Percentiles rank a stretch among this genome's conserved stretches.
Evolutionary conservation across 2,329 filamentous ascomycete species (phyloP).

Genomic region (Raffaelea arxii): DNA sequence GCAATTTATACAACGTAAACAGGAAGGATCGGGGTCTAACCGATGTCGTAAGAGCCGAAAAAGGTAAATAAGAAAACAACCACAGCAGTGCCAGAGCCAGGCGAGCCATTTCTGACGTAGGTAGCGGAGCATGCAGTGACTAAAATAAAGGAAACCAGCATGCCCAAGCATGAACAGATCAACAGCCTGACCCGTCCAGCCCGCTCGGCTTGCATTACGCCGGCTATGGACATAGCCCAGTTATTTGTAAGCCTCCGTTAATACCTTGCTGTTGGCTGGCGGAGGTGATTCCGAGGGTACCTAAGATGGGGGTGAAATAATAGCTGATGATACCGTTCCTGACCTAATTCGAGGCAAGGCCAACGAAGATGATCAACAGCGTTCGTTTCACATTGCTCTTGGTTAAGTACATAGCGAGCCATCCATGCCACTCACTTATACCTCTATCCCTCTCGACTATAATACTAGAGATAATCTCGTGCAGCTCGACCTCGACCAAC

Average conservation of each 20-base stretch:
- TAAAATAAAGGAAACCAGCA: too few species aligned
- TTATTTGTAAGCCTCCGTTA: too few species aligned
- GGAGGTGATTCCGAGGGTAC: slow-evolving; percentile 27
- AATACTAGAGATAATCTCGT: slow-evolving; percentile 40
- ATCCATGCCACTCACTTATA: neutral
- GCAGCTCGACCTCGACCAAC: slow-evolving; percentile 45
- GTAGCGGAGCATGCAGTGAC: too few species aligned
- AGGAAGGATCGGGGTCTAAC: neutral
- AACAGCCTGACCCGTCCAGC: slow-evolving; percentile 26
- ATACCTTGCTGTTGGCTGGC: slow-evolving; percentile 25
- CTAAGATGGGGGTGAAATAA: slow-evolving; percentile 30
- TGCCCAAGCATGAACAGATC: slow-evolving; percentile 25
- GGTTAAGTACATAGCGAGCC: slow-evolving; percentile 15
- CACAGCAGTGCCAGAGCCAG: slow-evolving; percentile 26
- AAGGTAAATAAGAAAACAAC: slow-evolving; percentile 32
- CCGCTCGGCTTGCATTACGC: slow-evolving; percentile 22
- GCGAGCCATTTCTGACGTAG: slow-evolving; percentile 18
- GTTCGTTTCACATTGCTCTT: slow-evolving; percentile 24
- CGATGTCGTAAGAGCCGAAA: slow-evolving; percentile 26
- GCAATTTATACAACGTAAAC: neutral
- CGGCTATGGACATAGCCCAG: slow-evolving; percentile 28
- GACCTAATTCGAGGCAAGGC: slow-evolving; percentile 31
- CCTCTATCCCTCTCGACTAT: slow-evolving; percentile 13
- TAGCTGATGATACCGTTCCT: slow-evolving; percentile 28
- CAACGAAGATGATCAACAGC: slow-evolving; percentile 22